A percentile compares a stretch with the other conserved stretches of the same genome.
These are phyloP conservation scores for Sideroxylon spinosum DNA, from an alignment of 179 eudicot genomes.

Conservation along the genomic window DNA sequence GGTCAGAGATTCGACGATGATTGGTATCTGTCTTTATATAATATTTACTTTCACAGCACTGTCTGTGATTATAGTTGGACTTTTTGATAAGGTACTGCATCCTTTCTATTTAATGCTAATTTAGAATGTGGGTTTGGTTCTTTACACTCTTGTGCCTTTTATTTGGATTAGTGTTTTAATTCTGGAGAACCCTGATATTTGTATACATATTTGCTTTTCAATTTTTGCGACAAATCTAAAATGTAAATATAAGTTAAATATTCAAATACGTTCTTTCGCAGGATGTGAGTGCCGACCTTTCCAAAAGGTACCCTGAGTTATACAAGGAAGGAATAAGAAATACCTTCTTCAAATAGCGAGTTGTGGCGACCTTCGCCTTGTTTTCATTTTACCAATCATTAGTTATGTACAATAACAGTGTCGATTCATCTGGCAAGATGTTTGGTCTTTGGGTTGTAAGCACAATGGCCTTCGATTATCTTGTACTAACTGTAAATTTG, in stretches of 20 bases:
- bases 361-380: conserved; percentile 63
- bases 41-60: conserved; percentile 87
- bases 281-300: conserved; percentile 95
- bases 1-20: conserved; percentile 98
- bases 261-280: conserved; percentile 22
- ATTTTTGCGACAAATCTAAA: conserved; percentile 16
- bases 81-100: conserved; percentile 78
- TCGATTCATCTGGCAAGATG: conserved; percentile 79
- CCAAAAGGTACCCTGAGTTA: conserved; percentile 83
- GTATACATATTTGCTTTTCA: background rate
- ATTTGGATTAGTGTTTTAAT: background rate
- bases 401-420: conserved; percentile 56
- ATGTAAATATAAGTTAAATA: conserved; percentile 1
- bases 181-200: background rate
- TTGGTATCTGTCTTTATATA: conserved; percentile 95
- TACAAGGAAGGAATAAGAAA: conserved; percentile 87
- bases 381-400: conserved; percentile 83
- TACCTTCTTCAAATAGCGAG: conserved; percentile 69
- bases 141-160: background rate
- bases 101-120: conserved; percentile 3
- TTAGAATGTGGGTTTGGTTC: background rate
- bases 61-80: conserved; percentile 85
- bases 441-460: conserved; percentile 96
- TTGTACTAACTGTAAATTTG: conserved; percentile 79
- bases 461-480: conserved; percentile 84